phyloP scores from a whole-genome alignment of 352 stramenopile genomes.

The Pythium monospermum region DNA sequence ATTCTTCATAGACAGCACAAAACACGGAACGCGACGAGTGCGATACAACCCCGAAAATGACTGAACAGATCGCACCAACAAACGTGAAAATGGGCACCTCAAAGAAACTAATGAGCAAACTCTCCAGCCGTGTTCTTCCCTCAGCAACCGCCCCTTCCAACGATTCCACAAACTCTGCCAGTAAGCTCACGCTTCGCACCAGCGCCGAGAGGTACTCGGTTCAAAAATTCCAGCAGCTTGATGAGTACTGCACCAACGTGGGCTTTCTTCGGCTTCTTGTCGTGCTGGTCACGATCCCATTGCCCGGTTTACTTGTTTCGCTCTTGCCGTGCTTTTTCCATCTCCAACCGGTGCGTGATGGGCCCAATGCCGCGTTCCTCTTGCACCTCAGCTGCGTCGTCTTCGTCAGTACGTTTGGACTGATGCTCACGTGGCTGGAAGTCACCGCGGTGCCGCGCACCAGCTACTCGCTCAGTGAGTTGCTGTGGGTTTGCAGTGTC shows the following conservation, averaged over 20 bases:
- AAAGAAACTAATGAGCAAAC: too few species aligned
- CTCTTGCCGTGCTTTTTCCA: conserved; percentile 2
- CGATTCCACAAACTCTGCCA: too few species aligned
- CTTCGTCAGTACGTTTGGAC: conserved; percentile 2
- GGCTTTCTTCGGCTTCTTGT: not conserved
- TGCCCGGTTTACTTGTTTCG: conserved; percentile 1
- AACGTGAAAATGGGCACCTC: too few species aligned
- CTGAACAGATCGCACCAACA: too few species aligned
- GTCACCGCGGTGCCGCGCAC: conserved; percentile 5
- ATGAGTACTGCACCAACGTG: not conserved
- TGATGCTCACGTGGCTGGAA: conserved; percentile 14
- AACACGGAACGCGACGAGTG: too few species aligned
- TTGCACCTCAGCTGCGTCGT: not conserved
- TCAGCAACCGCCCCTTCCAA: too few species aligned
- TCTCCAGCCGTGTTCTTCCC: too few species aligned
- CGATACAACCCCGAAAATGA: too few species aligned
- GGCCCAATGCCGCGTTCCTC: conserved; percentile 3
- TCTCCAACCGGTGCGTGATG: not conserved
- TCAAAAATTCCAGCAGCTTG: conserved; percentile 1
- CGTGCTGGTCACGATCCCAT: not conserved
- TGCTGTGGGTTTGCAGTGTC: not conserved
- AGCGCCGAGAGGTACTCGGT: conserved; percentile 6
- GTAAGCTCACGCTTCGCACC: too few species aligned
- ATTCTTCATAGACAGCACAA: too few species aligned
- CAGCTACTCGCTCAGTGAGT: conserved; percentile 7